Percentiles rank a stretch among this genome's conserved stretches.
Conservation (phyloP, 2,329 filamentous ascomycete genomes). For the Xylaria sp. region DNA sequence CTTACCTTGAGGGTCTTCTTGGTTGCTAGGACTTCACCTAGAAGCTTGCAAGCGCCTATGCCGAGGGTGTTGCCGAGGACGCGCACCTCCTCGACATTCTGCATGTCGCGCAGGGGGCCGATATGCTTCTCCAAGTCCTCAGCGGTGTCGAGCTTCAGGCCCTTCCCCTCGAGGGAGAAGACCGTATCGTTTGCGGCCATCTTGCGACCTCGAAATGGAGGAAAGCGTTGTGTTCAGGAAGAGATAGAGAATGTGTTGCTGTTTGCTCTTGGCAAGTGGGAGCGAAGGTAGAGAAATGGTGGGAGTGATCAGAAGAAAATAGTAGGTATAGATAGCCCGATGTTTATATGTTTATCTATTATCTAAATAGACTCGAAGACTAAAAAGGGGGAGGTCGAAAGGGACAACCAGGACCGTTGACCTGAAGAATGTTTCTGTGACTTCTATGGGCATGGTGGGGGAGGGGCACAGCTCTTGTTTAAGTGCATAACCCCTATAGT, state of each 20-base stretch:
- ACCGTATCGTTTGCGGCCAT: slow-evolving; percentile 65
- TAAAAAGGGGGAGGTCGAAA: slow-evolving; percentile 5
- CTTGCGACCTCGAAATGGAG: slow-evolving; percentile 31
- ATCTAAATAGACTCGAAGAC: slow-evolving; percentile 5
- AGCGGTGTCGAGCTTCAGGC: slow-evolving; percentile 88
- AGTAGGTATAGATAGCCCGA: neutral
- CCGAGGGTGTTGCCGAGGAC: slow-evolving; percentile 93
- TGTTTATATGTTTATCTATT: neutral
- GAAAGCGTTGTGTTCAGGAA: neutral
- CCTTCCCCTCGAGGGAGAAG: slow-evolving; percentile 91
- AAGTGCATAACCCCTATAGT: slow-evolving; percentile 8
- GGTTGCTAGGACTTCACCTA: slow-evolving; percentile 81
- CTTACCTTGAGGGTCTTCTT: slow-evolving; percentile 80
- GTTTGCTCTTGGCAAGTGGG: neutral
- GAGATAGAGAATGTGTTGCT: neutral
- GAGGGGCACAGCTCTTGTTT: slow-evolving; percentile 23
- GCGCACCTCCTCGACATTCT: slow-evolving; percentile 82
- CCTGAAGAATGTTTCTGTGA: slow-evolving; percentile 17
- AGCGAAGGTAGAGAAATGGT: neutral
- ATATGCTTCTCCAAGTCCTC: slow-evolving; percentile 87
- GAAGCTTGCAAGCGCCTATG: slow-evolving; percentile 81
- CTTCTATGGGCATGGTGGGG: slow-evolving; percentile 22
- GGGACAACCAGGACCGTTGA: neutral
- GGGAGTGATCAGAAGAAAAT: neutral
- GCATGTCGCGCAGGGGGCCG: slow-evolving; percentile 71